Evolutionary conservation across 225 moss, liverwort and hornwort genomes (phyloP).

Genomic region (Marchantia paleacea): DNA sequence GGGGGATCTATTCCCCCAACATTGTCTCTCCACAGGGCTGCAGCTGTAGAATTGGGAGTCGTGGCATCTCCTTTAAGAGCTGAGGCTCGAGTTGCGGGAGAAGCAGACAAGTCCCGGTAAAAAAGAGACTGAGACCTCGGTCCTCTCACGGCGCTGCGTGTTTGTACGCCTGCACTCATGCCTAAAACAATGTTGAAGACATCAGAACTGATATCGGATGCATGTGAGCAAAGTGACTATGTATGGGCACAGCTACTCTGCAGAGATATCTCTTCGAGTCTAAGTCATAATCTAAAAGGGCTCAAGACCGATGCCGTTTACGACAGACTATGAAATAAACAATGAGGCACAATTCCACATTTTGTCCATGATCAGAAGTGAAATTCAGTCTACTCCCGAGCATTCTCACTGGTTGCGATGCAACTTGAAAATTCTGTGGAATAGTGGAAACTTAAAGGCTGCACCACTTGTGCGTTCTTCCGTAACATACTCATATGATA

Average conservation of each 20-base stretch:
- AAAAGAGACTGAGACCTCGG: conserved; percentile 85
- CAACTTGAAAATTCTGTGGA: too few species aligned
- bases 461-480: too few species aligned
- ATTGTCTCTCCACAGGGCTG: conserved; percentile 79
- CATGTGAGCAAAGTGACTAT: not conserved
- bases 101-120: conserved; percentile 86
- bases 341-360: not conserved
- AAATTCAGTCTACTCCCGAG: too few species aligned
- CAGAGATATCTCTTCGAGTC: not conserved
- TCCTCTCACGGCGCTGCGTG: conserved; percentile 61
- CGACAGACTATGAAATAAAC: not conserved
- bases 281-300: not conserved
- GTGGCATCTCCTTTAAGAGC: conserved; percentile 51
- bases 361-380: too few species aligned
- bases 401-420: too few species aligned
- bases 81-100: conserved; percentile 60
- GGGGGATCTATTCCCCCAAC: conserved; percentile 73
- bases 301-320: not conserved
- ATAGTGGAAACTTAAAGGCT: too few species aligned
- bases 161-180: conserved; percentile 64
- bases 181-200: conserved; percentile 9
- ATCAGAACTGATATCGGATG: not conserved
- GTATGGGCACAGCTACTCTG: not conserved
- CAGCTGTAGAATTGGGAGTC: conserved; percentile 62
- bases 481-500: too few species aligned